Conservation (phyloP, 345 rosid genomes). For the Salix viminalis region DNA sequence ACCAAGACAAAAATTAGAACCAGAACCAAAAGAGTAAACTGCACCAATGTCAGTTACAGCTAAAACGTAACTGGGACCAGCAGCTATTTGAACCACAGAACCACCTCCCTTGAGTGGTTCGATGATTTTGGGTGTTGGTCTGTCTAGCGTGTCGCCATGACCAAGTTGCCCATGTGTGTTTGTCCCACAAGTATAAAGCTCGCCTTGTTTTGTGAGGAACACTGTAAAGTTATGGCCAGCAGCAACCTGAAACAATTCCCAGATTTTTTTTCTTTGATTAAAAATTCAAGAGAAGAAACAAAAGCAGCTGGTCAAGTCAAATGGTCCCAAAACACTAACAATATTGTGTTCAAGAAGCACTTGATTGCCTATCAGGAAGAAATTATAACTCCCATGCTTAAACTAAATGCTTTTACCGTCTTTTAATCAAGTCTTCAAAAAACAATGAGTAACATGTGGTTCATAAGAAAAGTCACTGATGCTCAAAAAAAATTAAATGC, state of each 20-base stretch:
- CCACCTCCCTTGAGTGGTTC: constrained; percentile 49
- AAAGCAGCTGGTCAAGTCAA: not conserved
- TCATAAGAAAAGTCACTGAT: not conserved
- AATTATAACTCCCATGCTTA: not conserved
- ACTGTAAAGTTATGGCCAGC: constrained; percentile 85
- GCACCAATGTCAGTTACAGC: constrained; percentile 61
- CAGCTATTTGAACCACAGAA: constrained; percentile 71
- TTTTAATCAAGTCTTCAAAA: not conserved
- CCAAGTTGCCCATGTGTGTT: constrained; percentile 89
- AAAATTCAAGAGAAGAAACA: not conserved
- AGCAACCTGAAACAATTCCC: constrained; percentile 63
- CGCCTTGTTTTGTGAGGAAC: constrained; percentile 78
- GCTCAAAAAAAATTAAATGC: not conserved
- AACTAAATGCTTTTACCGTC: not conserved
- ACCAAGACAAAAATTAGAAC: constrained; percentile 88
- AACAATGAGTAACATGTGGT: not conserved
- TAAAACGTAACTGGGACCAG: constrained; percentile 84
- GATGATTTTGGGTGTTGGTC: constrained; percentile 67
- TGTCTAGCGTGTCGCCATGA: constrained; percentile 79
- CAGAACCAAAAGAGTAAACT: constrained; percentile 88
- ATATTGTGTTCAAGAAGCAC: not conserved
- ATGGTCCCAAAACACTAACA: not conserved
- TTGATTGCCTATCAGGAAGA: not conserved
- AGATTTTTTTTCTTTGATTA: not conserved
- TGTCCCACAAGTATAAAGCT: constrained; percentile 69